A percentile compares a stretch with the other conserved stretches of the same genome.
Conservation (phyloP, 768 basidiomycete species). For the Mycena leptocephala region DNA sequence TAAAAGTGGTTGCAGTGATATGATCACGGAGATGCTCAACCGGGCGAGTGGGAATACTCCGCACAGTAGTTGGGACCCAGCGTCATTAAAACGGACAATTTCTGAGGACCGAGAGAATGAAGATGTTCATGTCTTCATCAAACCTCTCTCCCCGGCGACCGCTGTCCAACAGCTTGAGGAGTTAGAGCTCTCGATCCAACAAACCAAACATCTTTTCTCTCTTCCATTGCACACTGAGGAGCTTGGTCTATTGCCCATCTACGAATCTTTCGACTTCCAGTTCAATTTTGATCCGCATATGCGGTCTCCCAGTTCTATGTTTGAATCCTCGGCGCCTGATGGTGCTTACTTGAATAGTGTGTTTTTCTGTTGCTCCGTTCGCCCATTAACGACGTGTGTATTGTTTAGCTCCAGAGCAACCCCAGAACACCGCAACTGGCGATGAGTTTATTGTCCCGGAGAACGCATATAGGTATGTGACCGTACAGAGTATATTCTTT, state of each 20-base stretch:
- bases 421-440: background rate
- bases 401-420: background rate
- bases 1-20: background rate
- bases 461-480: background rate
- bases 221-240: conserved; percentile 27
- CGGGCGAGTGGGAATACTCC: background rate
- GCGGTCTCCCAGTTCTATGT: background rate
- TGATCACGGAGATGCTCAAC: conserved; percentile 27
- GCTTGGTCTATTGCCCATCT: conserved; percentile 17
- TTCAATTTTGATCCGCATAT: background rate
- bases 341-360: background rate
- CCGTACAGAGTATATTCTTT: background rate
- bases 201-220: conserved; percentile 20
- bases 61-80: background rate
- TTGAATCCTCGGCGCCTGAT: background rate
- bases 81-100: conserved; percentile 7
- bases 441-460: background rate
- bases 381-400: background rate
- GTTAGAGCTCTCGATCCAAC: conserved; percentile 1
- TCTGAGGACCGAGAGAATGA: background rate
- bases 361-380: background rate
- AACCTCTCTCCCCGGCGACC: background rate
- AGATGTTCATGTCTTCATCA: background rate
- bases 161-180: conserved; percentile 4
- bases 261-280: conserved; percentile 22